Base-by-base conservation (phyloP, 371 early-diverging fungal genomes). In the Dinochytrium kinnereticum region DNA sequence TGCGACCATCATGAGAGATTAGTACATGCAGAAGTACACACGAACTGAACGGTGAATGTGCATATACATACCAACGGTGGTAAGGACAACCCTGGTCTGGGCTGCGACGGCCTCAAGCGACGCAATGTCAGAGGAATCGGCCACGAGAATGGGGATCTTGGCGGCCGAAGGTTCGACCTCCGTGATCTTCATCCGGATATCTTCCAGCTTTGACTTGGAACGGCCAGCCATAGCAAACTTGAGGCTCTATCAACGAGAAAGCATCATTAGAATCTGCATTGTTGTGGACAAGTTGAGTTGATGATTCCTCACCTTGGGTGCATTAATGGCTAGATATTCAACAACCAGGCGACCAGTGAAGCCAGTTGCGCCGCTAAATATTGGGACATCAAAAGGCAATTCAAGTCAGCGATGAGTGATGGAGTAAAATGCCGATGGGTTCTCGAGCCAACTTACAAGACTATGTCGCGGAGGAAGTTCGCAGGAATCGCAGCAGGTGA, bases 311-410 rank as follows among this genome's bases (percentile, higher is more conserved):
- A 71, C 78, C 34, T 59, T 49, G 21, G 74, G 74, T 1, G 55
- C 72, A 30, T 69, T 74, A 49, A 40, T 74, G 50, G 84, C 85
- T 3, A 94, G 81, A 73, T 94, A 88, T 77, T 92, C 90, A 31
- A 90, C 88, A 3, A 93, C 88, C 36, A 89, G 83, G 19, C 80
- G 75, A 13, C 96, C 96, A 2, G 96, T 94, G 78, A 93, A 96
- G 15, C 96, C 93, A 21, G 91, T 91, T 28, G 93, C 96, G 19
- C 98, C 98, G 84, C 92, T 95, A 53, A 95, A 80, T 49, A 93
- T 24, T 0, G 24, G 37, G 17, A 51, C 3, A 36, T 34, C 57
- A 55, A 24, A 55, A 55, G 7, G n/a, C n/a, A n/a, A n/a, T n/a
- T n/a, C n/a, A n/a, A n/a, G n/a, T n/a, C n/a, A n/a, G n/a, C n/a